Evolutionary conservation across 192 early-diverging fungal species (phyloP).

Genomic region (Coemansia umbellata): DNA sequence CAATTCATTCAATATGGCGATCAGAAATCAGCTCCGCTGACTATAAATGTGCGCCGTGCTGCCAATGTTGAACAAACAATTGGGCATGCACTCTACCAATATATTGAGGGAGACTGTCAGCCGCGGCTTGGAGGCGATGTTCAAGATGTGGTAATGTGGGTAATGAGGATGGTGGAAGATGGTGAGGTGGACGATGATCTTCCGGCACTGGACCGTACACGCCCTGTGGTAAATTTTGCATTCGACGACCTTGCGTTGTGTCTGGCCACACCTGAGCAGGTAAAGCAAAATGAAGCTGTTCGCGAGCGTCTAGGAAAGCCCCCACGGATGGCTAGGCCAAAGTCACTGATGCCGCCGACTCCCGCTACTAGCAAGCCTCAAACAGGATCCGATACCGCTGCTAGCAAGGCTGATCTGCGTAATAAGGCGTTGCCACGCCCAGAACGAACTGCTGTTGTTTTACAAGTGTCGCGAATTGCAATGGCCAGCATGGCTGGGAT

Average conservation of each 20-base stretch:
- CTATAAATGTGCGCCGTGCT: conserved; percentile 68
- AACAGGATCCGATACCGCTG: not conserved
- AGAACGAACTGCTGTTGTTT: conserved; percentile 19
- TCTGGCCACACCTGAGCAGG: conserved; percentile 69
- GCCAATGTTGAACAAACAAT: conserved; percentile 92
- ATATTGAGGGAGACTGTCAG: conserved; percentile 64
- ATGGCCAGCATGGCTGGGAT: conserved; percentile 31
- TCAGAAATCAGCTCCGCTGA: conserved; percentile 51
- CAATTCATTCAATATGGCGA: conserved; percentile 55
- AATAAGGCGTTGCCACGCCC: conserved; percentile 8
- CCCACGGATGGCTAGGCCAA: conserved; percentile 33
- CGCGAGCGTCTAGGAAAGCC: conserved; percentile 44
- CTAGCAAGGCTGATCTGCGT: conserved; percentile 2
- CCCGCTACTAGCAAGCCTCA: not conserved
- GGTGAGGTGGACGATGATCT: conserved; percentile 96
- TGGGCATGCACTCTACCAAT: conserved; percentile 87
- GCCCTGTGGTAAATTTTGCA: conserved; percentile 79
- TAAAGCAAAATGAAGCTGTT: conserved; percentile 51
- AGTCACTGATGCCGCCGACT: conserved; percentile 10
- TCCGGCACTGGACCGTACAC: conserved; percentile 85
- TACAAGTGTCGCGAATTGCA: conserved; percentile 37
- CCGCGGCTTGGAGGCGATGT: conserved; percentile 62
- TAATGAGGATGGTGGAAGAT: conserved; percentile 90
- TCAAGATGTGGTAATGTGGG: conserved; percentile 77
- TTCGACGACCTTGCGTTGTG: conserved; percentile 93